Base-by-base conservation (phyloP, 257 asterid genomes). In the Nicotiana attenuata region DNA sequence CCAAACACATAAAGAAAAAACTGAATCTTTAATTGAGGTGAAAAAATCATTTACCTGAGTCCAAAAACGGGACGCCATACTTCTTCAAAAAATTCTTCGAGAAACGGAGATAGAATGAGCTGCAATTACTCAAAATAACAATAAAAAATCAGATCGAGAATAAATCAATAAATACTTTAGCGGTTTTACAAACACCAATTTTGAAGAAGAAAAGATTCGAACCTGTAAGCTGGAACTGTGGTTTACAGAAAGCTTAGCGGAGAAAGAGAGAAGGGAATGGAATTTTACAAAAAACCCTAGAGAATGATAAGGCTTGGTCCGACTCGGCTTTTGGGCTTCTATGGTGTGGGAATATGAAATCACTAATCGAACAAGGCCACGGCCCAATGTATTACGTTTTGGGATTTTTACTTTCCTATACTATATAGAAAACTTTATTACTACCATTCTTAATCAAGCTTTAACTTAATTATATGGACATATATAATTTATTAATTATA, bases 51-150 rank as follows among this genome's bases (percentile, higher is more conserved):
- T 52, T 81, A 92, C 97, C 95, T 89, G 92, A 61, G 87, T 88
- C 91, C 92, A 92, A 80, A 92, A 92, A 80, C 82, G 87, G 45
- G 97, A 92, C 59, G 91, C 88, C 93, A 87, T 88, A 41, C 50
- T 26, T 78, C 78, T 10, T 82, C 45, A 31, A 60, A 59, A 24
- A 56, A 66, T 29, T 60, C 22, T 73, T 22, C 2, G 35, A 22
- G 61, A 73, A 47, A 24, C 79, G 35, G 79, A 47, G 16, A 47
- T 47, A 2, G 9, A 73, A 50, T 47, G 24, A 73, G 14, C 79
- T 73, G 79, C 63, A 24, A 73, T 73, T 24, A 50, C 63, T 47
- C 61, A 50, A 50, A 24, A 47, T 24, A 73, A 14, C 24, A 15
- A 3, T 4, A 22, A 73, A 7, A 73, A 7, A 3, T 9, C 20